These are phyloP conservation scores for Parathielavia hyrcaniae DNA, from an alignment of 495 filamentous ascomycete species.

Conservation along the genomic window DNA sequence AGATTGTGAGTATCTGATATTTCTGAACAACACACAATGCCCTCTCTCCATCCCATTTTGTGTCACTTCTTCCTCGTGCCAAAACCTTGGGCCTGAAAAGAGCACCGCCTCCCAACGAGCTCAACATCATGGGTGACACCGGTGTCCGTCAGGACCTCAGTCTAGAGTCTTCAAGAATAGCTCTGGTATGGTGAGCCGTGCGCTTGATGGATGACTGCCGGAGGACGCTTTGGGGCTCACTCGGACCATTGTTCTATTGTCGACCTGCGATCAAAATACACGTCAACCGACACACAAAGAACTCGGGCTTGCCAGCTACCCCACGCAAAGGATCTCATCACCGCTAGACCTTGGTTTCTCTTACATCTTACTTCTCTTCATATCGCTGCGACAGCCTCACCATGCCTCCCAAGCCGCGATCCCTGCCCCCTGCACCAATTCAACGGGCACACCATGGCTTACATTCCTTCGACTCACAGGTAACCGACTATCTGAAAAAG, in stretches of 20 bases:
- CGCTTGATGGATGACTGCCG: not conserved
- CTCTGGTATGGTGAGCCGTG: not conserved
- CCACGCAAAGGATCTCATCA: no score
- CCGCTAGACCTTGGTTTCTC: not conserved
- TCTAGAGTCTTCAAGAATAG: not conserved
- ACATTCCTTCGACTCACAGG: constrained; percentile 43
- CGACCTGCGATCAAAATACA: not conserved
- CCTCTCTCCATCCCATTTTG: not conserved
- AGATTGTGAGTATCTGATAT: constrained; percentile 58
- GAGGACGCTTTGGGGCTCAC: not conserved
- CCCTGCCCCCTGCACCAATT: not conserved
- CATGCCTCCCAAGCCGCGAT: not conserved
- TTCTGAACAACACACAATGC: not conserved
- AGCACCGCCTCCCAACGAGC: not conserved
- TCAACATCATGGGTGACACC: not conserved
- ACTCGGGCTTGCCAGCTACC: not conserved
- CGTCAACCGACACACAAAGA: not conserved
- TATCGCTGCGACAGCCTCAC: not conserved
- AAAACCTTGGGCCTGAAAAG: not conserved
- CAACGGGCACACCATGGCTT: constrained; percentile 2
- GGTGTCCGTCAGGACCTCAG: not conserved
- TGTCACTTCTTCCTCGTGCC: no score
- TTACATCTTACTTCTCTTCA: not conserved
- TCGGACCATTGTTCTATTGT: no score
- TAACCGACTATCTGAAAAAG: constrained; percentile 93